Evolutionary conservation across 1,139 yeast genomes (phyloP).

Genomic region (Saccharomyces hybrid): DNA sequence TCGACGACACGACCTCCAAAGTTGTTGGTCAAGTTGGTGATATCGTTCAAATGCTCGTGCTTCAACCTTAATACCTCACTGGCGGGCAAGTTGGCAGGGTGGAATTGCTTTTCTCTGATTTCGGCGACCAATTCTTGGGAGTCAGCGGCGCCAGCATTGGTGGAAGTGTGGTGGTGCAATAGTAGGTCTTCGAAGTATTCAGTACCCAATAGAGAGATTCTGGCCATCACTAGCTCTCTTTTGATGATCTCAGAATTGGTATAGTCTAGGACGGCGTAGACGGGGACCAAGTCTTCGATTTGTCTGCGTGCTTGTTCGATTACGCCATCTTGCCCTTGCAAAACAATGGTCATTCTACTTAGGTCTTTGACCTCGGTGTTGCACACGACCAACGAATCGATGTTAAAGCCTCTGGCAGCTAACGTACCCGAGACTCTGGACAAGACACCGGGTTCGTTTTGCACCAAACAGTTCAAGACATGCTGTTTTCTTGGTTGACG

Average conservation of each 20-base stretch:
- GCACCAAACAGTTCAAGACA: constrained; percentile 91
- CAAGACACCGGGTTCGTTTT: constrained; percentile 96
- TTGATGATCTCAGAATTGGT: constrained; percentile 82
- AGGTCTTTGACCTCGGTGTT: constrained; percentile 93
- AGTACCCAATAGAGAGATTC: constrained; percentile 89
- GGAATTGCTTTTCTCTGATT: constrained; percentile 45
- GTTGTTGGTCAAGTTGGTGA: constrained; percentile 69
- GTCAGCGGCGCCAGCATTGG: constrained; percentile 19
- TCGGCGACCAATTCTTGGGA: constrained; percentile 28
- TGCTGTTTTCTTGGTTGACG: constrained; percentile 66
- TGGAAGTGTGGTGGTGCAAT: constrained; percentile 62
- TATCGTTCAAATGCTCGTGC: constrained; percentile 79
- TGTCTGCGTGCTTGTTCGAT: constrained; percentile 99
- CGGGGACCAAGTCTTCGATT: constrained; percentile 95
- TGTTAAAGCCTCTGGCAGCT: constrained; percentile 97
- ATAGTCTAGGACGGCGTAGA: constrained; percentile 94
- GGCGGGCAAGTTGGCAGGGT: constrained; percentile 84
- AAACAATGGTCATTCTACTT: constrained; percentile 92
- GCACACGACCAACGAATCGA: constrained; percentile 93
- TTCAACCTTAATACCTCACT: constrained; percentile 92
- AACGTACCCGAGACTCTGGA: constrained; percentile 89
- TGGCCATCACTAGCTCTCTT: constrained; percentile 83
- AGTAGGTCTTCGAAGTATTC: constrained; percentile 94
- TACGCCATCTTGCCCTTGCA: constrained; percentile 91
- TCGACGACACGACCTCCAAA: constrained; percentile 93